Evolutionary conservation across 169 alveolate genomes (phyloP), one percentile per base, ranked within the genome.

Genomic region (Cryptosporidium ubiquitum): DNA sequence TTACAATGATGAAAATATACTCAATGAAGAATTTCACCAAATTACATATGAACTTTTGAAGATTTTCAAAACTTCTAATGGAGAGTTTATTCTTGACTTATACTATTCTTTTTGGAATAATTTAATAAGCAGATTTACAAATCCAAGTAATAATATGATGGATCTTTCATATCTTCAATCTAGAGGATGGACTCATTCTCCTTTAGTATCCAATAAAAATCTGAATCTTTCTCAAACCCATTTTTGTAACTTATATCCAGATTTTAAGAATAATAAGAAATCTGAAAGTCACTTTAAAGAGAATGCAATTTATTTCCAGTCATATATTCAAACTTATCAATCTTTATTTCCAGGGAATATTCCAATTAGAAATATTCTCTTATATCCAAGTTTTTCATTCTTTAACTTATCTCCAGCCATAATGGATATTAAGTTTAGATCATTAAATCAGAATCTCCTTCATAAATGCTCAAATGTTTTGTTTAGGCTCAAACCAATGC

Each of bases 81-180:
- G 89, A 10, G 75, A 79, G 26, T 79, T 64, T 42, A 79, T 79
- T 16, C 29, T 79, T 9, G 75, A 61, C n/a, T 49, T 61, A 12
- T 79, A 79, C 31, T 79, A 79, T 47, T 57, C 73, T 10, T 79
- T 79, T n/a, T 79, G 89, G 89, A 79, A 79, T 47, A 42, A 79
- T 39, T 10, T 79, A 49, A 79, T 79, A 35, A 58, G 31, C 18
- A 58, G 55, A 79, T 79, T 79, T 26, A 61, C 42, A 1, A 23
- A 79, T 60, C 20, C 74, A 14, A 40, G n/a, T 12, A 79, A 40
- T 7, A 29, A 42, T 1, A 7, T 69, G 14, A 58, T 79, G 73
- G 89, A 79, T 42, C 49, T 79, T 14, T 79, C 89, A 7, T 79
- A 64, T 61, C 40, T 79, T n/a, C 69, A 58, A 44, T 79, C 75